Evolutionary conservation across 257 asterid species (phyloP).

Genomic region (Leonotis leonurus): DNA sequence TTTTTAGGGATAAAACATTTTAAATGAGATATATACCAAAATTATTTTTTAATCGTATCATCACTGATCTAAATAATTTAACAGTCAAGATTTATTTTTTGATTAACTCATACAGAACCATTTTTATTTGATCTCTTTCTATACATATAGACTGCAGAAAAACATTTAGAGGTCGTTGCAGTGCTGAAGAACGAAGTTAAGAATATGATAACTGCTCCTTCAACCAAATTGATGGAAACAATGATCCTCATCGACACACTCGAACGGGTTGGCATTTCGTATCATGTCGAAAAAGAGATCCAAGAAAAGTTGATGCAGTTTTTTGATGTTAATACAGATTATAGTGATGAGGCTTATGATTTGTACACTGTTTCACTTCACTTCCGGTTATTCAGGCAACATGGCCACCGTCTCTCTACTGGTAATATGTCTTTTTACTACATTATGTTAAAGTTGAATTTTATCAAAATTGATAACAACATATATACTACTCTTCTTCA

Average conservation of each 20-base stretch:
- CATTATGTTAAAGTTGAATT: too few relatives aligned
- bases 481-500: too few relatives aligned
- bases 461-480: too few relatives aligned
- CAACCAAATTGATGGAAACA: not conserved
- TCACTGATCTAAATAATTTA: too few relatives aligned
- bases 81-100: too few relatives aligned
- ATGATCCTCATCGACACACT: constrained; percentile 9
- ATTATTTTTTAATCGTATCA: too few relatives aligned
- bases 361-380: constrained; percentile 8
- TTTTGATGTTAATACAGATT: too few relatives aligned
- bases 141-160: not conserved
- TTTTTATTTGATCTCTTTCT: too few relatives aligned
- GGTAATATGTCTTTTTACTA: too few relatives aligned
- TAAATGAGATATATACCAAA: too few relatives aligned
- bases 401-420: not conserved
- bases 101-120: too few relatives aligned
- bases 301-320: not conserved
- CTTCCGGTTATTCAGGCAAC: constrained; percentile 9
- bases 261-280: constrained; percentile 6
- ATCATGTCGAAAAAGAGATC: constrained; percentile 13
- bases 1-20: too few relatives aligned
- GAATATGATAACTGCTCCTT: not conserved
- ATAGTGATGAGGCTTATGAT: not conserved
- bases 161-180: not conserved
- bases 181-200: constrained; percentile 6